Evolutionary conservation across 225 moss, liverwort and hornwort genomes (phyloP).

Genomic region (Sphagnum tenellum): DNA sequence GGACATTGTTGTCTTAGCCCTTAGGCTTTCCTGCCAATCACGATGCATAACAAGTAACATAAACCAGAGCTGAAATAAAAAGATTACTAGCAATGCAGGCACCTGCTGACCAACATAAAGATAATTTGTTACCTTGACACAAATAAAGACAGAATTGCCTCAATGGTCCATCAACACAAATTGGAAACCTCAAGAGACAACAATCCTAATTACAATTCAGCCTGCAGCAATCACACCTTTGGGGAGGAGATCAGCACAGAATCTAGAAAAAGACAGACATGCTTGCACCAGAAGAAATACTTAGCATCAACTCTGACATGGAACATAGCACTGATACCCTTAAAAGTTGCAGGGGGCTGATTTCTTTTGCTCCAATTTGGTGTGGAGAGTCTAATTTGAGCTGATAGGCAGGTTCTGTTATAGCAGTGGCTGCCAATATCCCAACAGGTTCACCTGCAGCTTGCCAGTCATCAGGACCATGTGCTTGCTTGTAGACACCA

Average conservation of each 20-base stretch:
- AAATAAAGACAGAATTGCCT: too few species aligned
- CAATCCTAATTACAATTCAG: not conserved
- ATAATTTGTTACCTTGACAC: too few species aligned
- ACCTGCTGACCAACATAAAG: too few species aligned
- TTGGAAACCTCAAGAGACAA: not conserved
- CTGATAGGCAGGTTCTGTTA: conserved; percentile 84
- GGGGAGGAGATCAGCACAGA: too few species aligned
- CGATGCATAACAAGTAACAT: not conserved
- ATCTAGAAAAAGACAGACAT: too few species aligned
- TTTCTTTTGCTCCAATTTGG: conserved; percentile 52
- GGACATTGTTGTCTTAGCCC: conserved; percentile 31
- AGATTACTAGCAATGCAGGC: too few species aligned
- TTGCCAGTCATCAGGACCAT: conserved; percentile 13
- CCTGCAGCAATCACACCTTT: too few species aligned
- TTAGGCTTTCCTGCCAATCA: conserved; percentile 62
- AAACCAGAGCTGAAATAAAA: too few species aligned
- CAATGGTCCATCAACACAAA: too few species aligned
- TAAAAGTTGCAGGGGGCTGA: conserved; percentile 72
- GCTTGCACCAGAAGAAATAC: too few species aligned
- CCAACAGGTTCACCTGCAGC: conserved; percentile 93
- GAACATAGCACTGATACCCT: conserved; percentile 29
- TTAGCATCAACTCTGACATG: too few species aligned
- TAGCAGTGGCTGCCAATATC: conserved; percentile 71
- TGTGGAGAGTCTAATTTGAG: conserved; percentile 77
- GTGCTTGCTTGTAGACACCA: conserved; percentile 7